A percentile compares a stretch with the other conserved stretches of the same genome.
Evolutionary conservation across 2,329 filamentous ascomycete species (phyloP).

Genomic region (Cordyceps fumosorosea): DNA sequence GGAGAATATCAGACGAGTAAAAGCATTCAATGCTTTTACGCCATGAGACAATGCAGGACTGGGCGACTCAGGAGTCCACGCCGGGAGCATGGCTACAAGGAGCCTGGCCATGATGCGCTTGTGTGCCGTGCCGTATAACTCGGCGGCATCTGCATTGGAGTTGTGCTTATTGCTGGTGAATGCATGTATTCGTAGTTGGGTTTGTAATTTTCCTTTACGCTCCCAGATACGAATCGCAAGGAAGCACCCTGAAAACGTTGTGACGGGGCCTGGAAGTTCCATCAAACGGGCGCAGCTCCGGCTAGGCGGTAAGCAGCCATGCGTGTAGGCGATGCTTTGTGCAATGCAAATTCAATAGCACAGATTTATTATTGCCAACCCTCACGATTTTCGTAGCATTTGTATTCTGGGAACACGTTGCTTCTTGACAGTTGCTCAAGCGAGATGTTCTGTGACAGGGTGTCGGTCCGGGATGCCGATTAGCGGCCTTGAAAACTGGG

Average conservation of each 20-base stretch:
- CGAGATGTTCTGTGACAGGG: not conserved
- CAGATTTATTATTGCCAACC: not conserved
- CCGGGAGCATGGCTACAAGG: not conserved
- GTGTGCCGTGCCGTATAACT: not conserved
- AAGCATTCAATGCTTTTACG: not conserved
- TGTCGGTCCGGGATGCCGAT: conserved; percentile 6
- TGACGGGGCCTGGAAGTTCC: not conserved
- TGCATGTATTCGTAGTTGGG: too few relatives aligned
- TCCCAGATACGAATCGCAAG: not conserved
- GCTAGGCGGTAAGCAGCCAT: not conserved
- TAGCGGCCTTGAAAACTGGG: not conserved
- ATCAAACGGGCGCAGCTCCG: not conserved
- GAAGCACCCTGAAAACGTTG: not conserved
- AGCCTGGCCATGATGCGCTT: not conserved
- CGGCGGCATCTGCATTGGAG: not conserved
- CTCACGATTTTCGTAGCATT: not conserved
- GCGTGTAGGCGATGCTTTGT: too few relatives aligned
- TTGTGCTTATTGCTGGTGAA: not conserved
- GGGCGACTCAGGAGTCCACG: not conserved
- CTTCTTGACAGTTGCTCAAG: not conserved
- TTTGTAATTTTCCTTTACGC: not conserved
- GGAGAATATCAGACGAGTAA: not conserved
- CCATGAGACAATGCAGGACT: not conserved
- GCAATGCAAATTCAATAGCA: too few relatives aligned
- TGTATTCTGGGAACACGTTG: not conserved